Percentiles rank a stretch among this genome's conserved stretches.
Evolutionary conservation across 371 early-diverging fungal genomes (phyloP).

Genomic region (Mortierella sp.): DNA sequence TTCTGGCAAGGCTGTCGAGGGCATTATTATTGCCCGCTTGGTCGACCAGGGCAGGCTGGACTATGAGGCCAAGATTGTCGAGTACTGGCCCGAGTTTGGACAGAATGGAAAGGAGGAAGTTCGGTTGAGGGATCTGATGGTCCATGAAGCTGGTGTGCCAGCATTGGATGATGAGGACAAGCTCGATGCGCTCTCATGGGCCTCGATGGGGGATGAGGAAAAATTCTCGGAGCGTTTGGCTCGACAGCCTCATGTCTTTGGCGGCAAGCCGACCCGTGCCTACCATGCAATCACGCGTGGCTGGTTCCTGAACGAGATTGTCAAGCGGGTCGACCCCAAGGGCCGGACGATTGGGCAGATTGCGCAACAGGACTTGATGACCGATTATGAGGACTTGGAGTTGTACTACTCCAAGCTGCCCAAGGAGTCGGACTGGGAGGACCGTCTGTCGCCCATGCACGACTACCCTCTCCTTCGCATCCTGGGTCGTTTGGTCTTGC

Average conservation of each 20-base stretch:
- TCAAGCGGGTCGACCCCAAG: slow-evolving; percentile 69
- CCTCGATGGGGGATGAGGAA: slow-evolving; percentile 53
- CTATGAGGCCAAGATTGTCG: slow-evolving; percentile 67
- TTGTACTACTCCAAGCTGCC: slow-evolving; percentile 66
- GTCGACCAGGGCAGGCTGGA: slow-evolving; percentile 71
- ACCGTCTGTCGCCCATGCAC: slow-evolving; percentile 59
- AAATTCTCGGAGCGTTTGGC: slow-evolving; percentile 64
- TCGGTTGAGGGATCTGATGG: slow-evolving; percentile 71
- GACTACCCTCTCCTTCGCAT: slow-evolving; percentile 61
- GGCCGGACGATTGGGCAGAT: slow-evolving; percentile 71
- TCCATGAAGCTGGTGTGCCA: slow-evolving; percentile 75
- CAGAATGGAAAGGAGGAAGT: slow-evolving; percentile 81
- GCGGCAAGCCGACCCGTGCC: slow-evolving; percentile 63
- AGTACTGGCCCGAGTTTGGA: slow-evolving; percentile 87
- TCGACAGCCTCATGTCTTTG: slow-evolving; percentile 73
- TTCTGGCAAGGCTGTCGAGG: slow-evolving; percentile 71
- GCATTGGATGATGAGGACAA: slow-evolving; percentile 61
- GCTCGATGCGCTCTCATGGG: slow-evolving; percentile 48
- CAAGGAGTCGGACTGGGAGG: slow-evolving; percentile 59
- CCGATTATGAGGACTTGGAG: slow-evolving; percentile 62
- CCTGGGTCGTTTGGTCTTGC: slow-evolving; percentile 61
- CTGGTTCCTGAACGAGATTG: slow-evolving; percentile 82
- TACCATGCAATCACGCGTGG: slow-evolving; percentile 80
- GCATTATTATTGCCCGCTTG: slow-evolving; percentile 71
- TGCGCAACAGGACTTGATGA: slow-evolving; percentile 65